Base-by-base conservation (phyloP, 768 basidiomycete genomes). In the Amanita phalloides region DNA sequence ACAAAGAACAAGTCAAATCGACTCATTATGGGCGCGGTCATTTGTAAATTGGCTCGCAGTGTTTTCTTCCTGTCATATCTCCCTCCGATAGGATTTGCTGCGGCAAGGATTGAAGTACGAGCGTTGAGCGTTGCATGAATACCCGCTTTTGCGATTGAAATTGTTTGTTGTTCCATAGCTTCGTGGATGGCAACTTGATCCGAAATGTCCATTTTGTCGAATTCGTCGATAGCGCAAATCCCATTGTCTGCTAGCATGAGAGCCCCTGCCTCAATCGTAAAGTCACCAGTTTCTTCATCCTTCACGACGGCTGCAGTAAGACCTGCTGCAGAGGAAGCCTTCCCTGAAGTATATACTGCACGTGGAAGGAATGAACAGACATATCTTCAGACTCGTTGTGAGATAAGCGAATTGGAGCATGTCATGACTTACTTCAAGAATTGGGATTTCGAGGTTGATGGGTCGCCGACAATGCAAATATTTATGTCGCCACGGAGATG, bases 91-190 rank as follows among this genome's bases (percentile, higher is more conserved):
- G 96, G 96, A 68, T 99, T 99, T 4, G 96, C 95, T 25, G 96
- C 96, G 1, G 96, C 96, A 23, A 99, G 81, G 56, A 99, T 98
- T 3, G 91, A 94, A 0, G 96, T 98, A 9, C 96, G 83, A 1
- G 96, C 96, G 60, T 99, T 99, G 50, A 99, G 77, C 0, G 96
- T 99, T 0, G 96, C 95, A 60, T 98, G 95, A 58, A 99, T 99
- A 52, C 96, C 96, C 2, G 96, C 96, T 66, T 99, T 99, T 38
- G 96, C 96, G 56, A 98, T 97, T 26, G 93, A 96, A 60, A 98
- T 97, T 1, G 95, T 98, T 70, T 97, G 94, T 70, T 98, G 95
- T 82, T 98, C 95, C 95, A 98, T 98, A 6, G 95, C 95, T 75
- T 98, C 95, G 75, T 99, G 96, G 60, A 99, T 98, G 33, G 96